Evolutionary conservation across 441 rosid genomes (phyloP).

Genomic region (Melastoma candidum): DNA sequence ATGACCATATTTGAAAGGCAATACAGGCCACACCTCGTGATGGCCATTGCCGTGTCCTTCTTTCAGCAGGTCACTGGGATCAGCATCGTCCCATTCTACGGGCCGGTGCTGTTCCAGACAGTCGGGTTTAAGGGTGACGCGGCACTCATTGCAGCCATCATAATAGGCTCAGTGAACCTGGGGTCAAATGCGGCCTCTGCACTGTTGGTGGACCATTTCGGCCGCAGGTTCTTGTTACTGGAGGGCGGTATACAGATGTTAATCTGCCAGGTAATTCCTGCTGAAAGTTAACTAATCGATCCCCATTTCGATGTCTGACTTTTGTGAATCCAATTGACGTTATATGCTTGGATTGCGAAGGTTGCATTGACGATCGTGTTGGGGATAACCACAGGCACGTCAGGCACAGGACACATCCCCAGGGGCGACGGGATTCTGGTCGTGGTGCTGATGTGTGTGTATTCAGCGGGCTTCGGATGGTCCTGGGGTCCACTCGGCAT

Average conservation of each 20-base stretch:
- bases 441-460: constrained; percentile 34
- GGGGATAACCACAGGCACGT: no score
- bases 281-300: no score
- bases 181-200: no score
- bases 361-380: no score
- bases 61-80: constrained; percentile 48
- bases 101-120: constrained; percentile 38
- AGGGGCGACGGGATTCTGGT: constrained; percentile 34
- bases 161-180: constrained; percentile 25
- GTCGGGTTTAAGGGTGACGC: constrained; percentile 39
- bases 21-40: constrained; percentile 47
- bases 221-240: no score
- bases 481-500: constrained; percentile 67
- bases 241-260: no score
- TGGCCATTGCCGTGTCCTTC: constrained; percentile 38
- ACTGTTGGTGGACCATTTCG: no score
- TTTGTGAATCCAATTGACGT: no score
- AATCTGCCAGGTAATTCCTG: no score
- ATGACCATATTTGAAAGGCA: constrained; percentile 22
- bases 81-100: constrained; percentile 40
- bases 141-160: constrained; percentile 35
- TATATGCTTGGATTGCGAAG: no score
- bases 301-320: no score
- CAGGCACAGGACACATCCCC: no score
- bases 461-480: constrained; percentile 53